Conservation (phyloP, 1,139 yeast species). For the Casaregolazyma lundiana region DNA sequence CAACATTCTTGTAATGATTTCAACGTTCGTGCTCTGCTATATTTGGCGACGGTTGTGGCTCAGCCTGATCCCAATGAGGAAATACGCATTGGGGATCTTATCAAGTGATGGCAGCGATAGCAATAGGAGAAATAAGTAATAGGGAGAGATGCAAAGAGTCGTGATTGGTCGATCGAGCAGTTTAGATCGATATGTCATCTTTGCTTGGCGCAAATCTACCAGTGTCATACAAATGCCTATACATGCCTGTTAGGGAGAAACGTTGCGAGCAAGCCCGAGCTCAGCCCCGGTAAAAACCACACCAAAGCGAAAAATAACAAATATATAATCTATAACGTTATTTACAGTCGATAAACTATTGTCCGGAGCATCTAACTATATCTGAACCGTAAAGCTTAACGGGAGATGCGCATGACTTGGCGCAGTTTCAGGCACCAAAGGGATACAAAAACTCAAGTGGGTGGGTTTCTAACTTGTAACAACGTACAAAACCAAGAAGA, state of each 20-base stretch:
- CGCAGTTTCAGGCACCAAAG: slow-evolving; percentile 1
- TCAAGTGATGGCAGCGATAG: neutral
- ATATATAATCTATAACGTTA: neutral
- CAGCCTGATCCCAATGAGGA: neutral
- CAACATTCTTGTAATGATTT: no score
- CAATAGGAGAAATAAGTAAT: neutral
- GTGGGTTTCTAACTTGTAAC: neutral
- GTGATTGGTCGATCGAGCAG: neutral
- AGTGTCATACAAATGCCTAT: no score
- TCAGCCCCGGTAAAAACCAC: neutral
- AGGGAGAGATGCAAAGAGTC: neutral
- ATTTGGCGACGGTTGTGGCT: no score
- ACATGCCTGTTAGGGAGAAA: neutral
- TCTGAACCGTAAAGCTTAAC: no score
- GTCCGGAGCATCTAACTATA: no score
- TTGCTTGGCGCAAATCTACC: neutral
- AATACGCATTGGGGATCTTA: neutral
- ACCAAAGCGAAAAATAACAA: neutral
- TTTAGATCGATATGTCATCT: neutral
- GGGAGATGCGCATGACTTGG: neutral
- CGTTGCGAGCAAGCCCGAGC: neutral
- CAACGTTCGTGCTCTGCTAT: no score
- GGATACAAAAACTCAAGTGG: neutral
- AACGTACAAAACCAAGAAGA: neutral
- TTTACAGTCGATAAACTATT: neutral